Conservation (phyloP, 768 basidiomycete genomes). For the Russula ochroleuca region DNA sequence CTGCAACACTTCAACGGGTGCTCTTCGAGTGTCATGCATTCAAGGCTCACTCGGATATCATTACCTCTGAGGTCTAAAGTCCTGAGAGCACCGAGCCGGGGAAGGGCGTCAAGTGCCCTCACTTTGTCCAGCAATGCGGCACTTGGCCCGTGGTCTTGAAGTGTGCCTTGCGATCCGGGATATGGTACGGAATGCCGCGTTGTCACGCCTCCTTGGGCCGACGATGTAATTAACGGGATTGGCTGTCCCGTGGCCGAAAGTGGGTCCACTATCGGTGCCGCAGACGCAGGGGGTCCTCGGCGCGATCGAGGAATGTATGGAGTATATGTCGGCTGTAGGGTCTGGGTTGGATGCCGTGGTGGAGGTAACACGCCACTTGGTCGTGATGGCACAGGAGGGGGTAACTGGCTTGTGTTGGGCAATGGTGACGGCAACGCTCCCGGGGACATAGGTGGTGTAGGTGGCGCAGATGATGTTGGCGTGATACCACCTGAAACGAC, state of each 20-base stretch:
- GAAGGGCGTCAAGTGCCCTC: slow-evolving; percentile 80
- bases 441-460: slow-evolving; percentile 30
- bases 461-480: slow-evolving; percentile 29
- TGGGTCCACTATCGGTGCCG: slow-evolving; percentile 35
- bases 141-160: slow-evolving; percentile 49
- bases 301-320: slow-evolving; percentile 72
- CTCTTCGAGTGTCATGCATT: background rate
- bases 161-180: slow-evolving; percentile 18
- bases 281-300: slow-evolving; percentile 37
- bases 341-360: slow-evolving; percentile 48
- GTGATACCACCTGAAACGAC: slow-evolving; percentile 42
- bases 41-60: slow-evolving; percentile 71
- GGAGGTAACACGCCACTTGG: slow-evolving; percentile 44
- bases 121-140: slow-evolving; percentile 84
- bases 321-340: slow-evolving; percentile 70
- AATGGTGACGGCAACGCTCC: slow-evolving; percentile 37
- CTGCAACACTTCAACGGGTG: slow-evolving; percentile 32
- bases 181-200: slow-evolving; percentile 39
- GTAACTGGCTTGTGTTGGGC: slow-evolving; percentile 33
- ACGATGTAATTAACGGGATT: slow-evolving; percentile 65
- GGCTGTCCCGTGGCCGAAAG: slow-evolving; percentile 44
- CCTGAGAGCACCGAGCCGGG: slow-evolving; percentile 76
- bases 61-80: slow-evolving; percentile 92
- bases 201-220: slow-evolving; percentile 48
- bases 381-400: slow-evolving; percentile 37